Base-by-base conservation (phyloP, 2,329 filamentous ascomycete species). In the Fusarium subglutinans region DNA sequence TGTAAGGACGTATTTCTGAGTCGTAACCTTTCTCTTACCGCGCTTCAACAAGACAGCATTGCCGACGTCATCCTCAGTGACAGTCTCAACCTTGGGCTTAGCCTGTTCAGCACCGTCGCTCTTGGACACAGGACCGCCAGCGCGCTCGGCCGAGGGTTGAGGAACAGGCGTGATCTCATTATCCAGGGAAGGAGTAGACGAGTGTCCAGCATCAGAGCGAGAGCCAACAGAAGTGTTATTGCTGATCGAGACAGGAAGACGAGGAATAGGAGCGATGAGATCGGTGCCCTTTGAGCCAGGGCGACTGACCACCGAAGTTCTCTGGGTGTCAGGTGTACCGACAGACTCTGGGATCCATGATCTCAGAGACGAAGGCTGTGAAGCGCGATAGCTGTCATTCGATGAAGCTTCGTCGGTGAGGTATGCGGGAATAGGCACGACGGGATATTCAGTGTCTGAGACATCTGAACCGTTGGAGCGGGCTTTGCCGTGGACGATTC, bases 51-150 rank as follows among this genome's bases (percentile, higher is more conserved):
- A 4, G 40, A 14, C 30, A 35, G 54, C 13, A 17, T 57, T 45
- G 2, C 40, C 28, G 7, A 35, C n/a, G 4, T 35, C 30, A 9
- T 45, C 38, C 5, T 57, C 54, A 18, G 54, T 8, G 10, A 6
- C 28, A 24, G 28, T 26, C 3, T 57, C 54, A 15, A 47, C 4
- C 10, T 35, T 35, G 12, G 54, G n/a, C 28, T 35, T 18, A 3
- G 28, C n/a, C 6, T 33, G 13, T 6, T 57, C 54, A 10, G 5
- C 22, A 44, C 15, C 38, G 4, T 24, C 17, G 0, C 18, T 44
- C 38, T 44, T 44, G 8, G 24, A 5, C 38, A 22, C 8, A 9
- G 26, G 12, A 2, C 2, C 17, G 3, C 0, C 5, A 8, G 7
- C 5, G 2, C 38, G 28, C 6, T 44, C 38, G 2, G 1, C 53